Conservation (phyloP, 306 rosid genomes). For the Ochetophila trinervis region DNA sequence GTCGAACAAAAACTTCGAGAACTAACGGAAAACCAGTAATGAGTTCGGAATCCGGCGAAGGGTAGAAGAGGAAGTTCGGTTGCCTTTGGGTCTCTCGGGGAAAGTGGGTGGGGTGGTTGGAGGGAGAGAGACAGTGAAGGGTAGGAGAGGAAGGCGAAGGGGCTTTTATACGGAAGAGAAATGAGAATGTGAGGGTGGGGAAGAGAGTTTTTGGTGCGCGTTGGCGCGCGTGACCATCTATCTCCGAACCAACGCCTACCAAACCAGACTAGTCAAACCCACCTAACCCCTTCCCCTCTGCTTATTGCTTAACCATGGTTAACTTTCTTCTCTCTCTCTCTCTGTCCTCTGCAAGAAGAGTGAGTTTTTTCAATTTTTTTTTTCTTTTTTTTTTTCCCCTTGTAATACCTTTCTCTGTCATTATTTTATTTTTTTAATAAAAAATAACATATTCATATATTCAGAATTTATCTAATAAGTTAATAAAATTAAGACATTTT, state of each 20-base stretch:
- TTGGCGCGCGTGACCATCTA: neutral
- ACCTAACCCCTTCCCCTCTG: slow-evolving; percentile 19
- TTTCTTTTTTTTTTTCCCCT: neutral
- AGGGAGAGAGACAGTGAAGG: slow-evolving; percentile 12
- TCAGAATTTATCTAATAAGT: no score
- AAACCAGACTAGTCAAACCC: slow-evolving; percentile 35
- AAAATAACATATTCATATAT: no score
- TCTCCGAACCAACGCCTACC: slow-evolving; percentile 35
- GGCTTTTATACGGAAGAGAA: slow-evolving; percentile 4
- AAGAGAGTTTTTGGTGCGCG: neutral
- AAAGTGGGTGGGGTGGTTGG: neutral
- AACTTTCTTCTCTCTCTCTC: neutral
- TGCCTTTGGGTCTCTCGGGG: neutral
- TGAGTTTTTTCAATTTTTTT: neutral
- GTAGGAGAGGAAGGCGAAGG: slow-evolving; percentile 30
- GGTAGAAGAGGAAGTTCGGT: neutral
- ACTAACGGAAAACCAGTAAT: neutral
- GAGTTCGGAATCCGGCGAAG: neutral
- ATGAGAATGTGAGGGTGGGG: neutral
- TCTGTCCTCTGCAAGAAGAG: no score
- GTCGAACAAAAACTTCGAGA: no score
- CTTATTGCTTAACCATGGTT: slow-evolving; percentile 27
- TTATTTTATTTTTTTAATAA: no score
- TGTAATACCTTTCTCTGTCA: no score
- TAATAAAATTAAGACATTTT: no score